These are phyloP conservation scores for Syzygium aqueum DNA, from an alignment of 345 rosid genomes.

Conservation along the genomic window DNA sequence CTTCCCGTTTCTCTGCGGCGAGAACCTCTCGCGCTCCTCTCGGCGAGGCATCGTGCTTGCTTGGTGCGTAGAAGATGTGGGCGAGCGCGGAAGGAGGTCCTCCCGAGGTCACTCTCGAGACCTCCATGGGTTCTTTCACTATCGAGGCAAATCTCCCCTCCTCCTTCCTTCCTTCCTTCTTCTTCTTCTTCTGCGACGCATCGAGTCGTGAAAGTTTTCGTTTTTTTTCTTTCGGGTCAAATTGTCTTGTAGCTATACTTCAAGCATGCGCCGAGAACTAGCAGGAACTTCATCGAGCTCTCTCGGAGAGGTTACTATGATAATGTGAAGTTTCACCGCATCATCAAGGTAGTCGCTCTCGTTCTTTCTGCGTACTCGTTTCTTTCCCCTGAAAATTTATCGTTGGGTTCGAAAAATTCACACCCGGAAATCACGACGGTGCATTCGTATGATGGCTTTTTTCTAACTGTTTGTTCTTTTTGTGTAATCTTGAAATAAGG, in stretches of 20 bases:
- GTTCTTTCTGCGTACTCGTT: neutral
- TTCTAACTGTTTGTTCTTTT: neutral
- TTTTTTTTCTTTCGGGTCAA: neutral
- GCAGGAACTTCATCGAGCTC: constrained; percentile 87
- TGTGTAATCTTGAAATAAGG: constrained; percentile 31
- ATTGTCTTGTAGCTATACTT: constrained; percentile 41
- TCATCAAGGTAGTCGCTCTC: constrained; percentile 53
- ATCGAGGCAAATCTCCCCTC: constrained; percentile 44
- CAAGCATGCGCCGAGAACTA: constrained; percentile 91
- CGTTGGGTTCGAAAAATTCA: neutral
- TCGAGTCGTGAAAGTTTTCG: rapidly evolving
- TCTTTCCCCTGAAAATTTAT: neutral
- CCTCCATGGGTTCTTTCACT: constrained; percentile 88
- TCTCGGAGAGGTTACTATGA: constrained; percentile 86
- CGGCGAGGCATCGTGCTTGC: neutral
- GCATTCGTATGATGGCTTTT: neutral
- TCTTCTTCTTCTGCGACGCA: neutral
- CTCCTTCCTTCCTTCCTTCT: neutral
- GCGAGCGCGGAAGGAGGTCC: constrained; percentile 71
- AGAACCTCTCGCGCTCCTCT: neutral
- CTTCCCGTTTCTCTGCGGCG: neutral
- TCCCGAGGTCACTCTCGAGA: constrained; percentile 89
- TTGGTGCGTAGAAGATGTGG: constrained; percentile 31
- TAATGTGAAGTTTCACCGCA: constrained; percentile 74
- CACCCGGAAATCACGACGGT: neutral